A percentile compares a stretch with the other conserved stretches of the same genome.
Evolutionary conservation across 75 land plant species (phyloP).

Genomic region (Gnetum montanum): DNA sequence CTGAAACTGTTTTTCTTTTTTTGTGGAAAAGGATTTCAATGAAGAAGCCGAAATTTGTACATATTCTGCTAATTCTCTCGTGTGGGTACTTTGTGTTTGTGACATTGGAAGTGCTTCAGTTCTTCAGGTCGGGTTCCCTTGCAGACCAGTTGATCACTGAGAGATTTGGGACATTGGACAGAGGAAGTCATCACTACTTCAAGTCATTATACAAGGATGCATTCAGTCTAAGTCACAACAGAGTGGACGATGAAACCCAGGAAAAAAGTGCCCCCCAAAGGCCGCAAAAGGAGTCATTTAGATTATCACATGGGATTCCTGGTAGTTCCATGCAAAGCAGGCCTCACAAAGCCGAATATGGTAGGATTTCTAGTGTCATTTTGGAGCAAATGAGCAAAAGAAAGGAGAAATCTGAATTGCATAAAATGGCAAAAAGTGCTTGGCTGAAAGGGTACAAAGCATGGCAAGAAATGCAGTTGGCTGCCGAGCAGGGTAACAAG

Average conservation of each 20-base stretch:
- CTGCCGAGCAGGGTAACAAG: constrained; percentile 4
- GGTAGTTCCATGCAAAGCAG: constrained; percentile 2
- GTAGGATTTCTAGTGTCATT: constrained; percentile 37
- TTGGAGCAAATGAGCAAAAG: constrained; percentile 26
- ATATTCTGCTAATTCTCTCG: constrained; percentile 25
- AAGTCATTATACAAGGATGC: constrained; percentile 27
- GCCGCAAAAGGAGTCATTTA: constrained; percentile 13
- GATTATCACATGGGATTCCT: neutral
- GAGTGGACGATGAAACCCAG: constrained; percentile 18
- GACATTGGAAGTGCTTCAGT: constrained; percentile 28
- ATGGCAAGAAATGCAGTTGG: constrained; percentile 20
- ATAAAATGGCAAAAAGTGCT: constrained; percentile 31
- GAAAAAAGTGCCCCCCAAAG: constrained; percentile 10
- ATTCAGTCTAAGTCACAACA: constrained; percentile 13
- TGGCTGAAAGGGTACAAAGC: constrained; percentile 26
- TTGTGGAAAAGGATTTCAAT: no score
- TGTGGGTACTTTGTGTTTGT: constrained; percentile 35
- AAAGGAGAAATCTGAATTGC: constrained; percentile 15
- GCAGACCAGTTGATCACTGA: constrained; percentile 11
- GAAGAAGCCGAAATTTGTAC: constrained; percentile 39
- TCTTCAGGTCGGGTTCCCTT: constrained; percentile 23
- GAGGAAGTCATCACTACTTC: constrained; percentile 4
- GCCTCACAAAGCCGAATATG: constrained; percentile 27
- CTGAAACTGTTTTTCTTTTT: no score
- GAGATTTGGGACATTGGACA: constrained; percentile 3